Percentiles rank a stretch among this genome's conserved stretches.
These are phyloP conservation scores for Verticillium albo-atrum DNA, from an alignment of 2,329 filamentous ascomycete genomes.

Conservation along the genomic window DNA sequence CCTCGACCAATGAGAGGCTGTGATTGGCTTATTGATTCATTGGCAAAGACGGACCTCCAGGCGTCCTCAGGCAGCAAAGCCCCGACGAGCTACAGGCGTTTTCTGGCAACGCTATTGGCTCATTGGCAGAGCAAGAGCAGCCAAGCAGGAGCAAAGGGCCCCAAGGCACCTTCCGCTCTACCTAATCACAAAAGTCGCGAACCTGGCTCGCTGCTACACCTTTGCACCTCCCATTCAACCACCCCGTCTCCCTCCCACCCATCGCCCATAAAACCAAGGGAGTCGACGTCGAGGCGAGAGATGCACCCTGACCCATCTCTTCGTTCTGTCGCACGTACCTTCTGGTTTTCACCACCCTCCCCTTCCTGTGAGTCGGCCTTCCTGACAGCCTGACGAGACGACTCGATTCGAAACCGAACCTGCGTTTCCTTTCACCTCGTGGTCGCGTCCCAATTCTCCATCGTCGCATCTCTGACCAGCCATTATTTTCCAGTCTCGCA, in stretches of 20 bases:
- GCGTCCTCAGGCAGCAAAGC: slow-evolving; percentile 1
- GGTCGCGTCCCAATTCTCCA: neutral
- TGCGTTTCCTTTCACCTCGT: neutral
- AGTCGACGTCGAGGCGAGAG: neutral
- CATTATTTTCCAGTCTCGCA: neutral
- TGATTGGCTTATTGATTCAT: neutral
- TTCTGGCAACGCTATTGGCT: neutral
- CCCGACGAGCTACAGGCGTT: neutral
- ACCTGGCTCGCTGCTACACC: neutral
- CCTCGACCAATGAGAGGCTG: neutral
- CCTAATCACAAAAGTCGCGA: neutral
- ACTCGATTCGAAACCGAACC: neutral
- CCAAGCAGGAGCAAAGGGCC: neutral
- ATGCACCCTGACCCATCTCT: neutral
- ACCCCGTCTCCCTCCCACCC: neutral
- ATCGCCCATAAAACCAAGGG: neutral
- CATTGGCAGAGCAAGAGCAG: neutral
- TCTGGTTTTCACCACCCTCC: neutral
- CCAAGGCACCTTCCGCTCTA: neutral
- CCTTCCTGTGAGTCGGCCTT: neutral
- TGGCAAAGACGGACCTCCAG: neutral
- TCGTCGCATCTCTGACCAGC: neutral
- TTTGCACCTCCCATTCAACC: neutral
- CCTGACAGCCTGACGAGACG: neutral
- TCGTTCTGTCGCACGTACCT: neutral